Conservation (phyloP, 192 early-diverging fungal genomes). For the Coemansia sp. region DNA sequence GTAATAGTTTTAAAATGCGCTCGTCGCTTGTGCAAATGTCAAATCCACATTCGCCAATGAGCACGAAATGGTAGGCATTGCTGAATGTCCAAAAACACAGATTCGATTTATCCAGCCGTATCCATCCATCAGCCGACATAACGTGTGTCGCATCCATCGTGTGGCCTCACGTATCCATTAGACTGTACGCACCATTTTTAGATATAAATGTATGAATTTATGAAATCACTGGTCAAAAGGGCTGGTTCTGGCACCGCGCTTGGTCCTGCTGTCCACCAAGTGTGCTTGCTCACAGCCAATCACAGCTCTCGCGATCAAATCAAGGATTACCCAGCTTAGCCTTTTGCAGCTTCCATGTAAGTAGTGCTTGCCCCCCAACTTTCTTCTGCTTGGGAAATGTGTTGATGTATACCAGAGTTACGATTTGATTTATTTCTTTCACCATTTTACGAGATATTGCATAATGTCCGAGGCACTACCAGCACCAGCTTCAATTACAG, state of each 20-base stretch:
- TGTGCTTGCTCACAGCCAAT: neutral
- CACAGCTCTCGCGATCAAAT: neutral
- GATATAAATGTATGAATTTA: slow-evolving; percentile 1
- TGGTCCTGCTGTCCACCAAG: neutral
- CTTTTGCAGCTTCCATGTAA: neutral
- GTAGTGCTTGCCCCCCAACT: neutral
- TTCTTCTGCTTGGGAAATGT: neutral
- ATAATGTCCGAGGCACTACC: slow-evolving; percentile 10
- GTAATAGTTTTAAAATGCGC: slow-evolving; percentile 1
- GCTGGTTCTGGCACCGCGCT: neutral
- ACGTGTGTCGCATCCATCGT: neutral
- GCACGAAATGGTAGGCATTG: neutral
- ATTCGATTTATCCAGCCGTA: slow-evolving; percentile 4
- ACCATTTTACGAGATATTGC: neutral
- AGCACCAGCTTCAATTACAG: neutral
- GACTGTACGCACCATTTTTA: slow-evolving; percentile 1
- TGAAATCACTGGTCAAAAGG: neutral
- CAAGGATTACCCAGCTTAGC: neutral
- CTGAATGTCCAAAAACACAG: neutral
- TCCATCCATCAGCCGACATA: slow-evolving; percentile 3
- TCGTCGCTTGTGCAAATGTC: neutral
- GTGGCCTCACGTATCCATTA: neutral
- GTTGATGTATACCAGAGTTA: neutral
- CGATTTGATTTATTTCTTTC: slow-evolving; percentile 1
- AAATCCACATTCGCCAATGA: neutral